Base-by-base conservation (phyloP, 352 stramenopile species). In the Aphanomyces invadans region DNA sequence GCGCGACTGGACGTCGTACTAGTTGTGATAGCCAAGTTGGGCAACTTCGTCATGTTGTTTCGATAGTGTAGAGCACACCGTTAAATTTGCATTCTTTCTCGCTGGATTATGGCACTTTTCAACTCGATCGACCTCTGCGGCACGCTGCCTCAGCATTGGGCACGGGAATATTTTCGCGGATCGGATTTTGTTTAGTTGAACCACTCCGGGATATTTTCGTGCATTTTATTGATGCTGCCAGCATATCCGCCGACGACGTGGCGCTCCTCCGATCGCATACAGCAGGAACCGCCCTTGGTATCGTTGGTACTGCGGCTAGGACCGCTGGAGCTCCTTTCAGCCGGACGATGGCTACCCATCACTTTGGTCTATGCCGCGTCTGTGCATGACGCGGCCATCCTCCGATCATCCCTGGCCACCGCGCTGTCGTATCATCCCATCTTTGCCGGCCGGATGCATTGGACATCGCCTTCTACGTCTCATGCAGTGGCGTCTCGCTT, bases 331-430 rank as follows among this genome's bases (percentile, higher is more conserved):
- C 36, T 62, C 4, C 54, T 62, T 32, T 62, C 54, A 9, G 54
- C 54, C 19, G n/a, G 26, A n/a, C 54, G 54, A 15, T 62, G 54
- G 54, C 54, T 62, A 36, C 54, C 54, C 28, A 62, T 62, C n/a
- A 49, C 54, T 9, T 32, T 62, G 19, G 54, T 62, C 2, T 62
- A 49, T 36, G 17, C 31, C 29, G 7, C 36, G 7, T 12, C 26
- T 10, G 25, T 62, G 11, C 26, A 44, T 12, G 36, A 42, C 32
- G 17, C 54, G 2, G 4, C n/a, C 29, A 11, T 5, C 3, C 32
- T 62, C 17, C n/a, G n/a, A 15, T 31, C n/a, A 3, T 26, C 54
- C 2, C 26, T 62, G n/a, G 26, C 12, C 17, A 48, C 29, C 7
- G 28, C 32, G 2, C 54, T 62, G 19, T 15, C 28, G 5, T 26